phyloP scores from a whole-genome alignment of 108 stramenopile species.

The Nitzschia palea region DNA sequence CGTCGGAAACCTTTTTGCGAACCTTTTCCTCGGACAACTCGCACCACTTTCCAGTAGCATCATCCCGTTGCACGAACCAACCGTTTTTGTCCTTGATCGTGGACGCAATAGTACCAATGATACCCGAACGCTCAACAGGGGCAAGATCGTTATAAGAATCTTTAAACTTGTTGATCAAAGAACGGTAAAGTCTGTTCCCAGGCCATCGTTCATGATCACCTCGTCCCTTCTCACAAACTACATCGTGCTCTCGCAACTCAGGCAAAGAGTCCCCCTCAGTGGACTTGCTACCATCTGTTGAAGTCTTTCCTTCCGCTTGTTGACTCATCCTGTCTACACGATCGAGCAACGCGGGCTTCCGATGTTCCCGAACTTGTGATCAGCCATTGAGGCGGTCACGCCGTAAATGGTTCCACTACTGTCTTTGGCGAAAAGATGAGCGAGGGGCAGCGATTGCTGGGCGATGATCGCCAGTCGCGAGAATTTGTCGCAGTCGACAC shows the following conservation, averaged over 20 bases:
- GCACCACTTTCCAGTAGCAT: conserved; percentile 26
- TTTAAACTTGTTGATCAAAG: conserved; percentile 30
- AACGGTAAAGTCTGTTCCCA: conserved; percentile 36
- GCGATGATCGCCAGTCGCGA: conserved; percentile 6
- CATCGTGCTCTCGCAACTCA: conserved; percentile 35
- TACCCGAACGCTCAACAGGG: conserved; percentile 34
- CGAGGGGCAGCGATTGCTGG: no score
- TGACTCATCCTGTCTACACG: no score
- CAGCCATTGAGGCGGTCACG: no score
- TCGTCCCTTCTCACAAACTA: conserved; percentile 42
- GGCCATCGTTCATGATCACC: conserved; percentile 44
- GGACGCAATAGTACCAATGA: conserved; percentile 29
- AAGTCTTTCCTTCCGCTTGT: neutral
- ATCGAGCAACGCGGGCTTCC: no score
- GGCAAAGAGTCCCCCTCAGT: neutral
- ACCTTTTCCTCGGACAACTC: conserved; percentile 40
- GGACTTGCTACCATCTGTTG: neutral
- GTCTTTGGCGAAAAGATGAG: no score
- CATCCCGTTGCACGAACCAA: conserved; percentile 38
- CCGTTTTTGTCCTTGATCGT: conserved; percentile 35
- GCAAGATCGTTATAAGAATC: conserved; percentile 42
- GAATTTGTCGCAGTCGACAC: no score
- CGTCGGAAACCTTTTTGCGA: conserved; percentile 41
- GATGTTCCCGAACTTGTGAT: no score
- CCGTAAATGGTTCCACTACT: no score